phyloP scores from a whole-genome alignment of 2,329 filamentous ascomycete species.

The Neocucurbitaria cava region DNA sequence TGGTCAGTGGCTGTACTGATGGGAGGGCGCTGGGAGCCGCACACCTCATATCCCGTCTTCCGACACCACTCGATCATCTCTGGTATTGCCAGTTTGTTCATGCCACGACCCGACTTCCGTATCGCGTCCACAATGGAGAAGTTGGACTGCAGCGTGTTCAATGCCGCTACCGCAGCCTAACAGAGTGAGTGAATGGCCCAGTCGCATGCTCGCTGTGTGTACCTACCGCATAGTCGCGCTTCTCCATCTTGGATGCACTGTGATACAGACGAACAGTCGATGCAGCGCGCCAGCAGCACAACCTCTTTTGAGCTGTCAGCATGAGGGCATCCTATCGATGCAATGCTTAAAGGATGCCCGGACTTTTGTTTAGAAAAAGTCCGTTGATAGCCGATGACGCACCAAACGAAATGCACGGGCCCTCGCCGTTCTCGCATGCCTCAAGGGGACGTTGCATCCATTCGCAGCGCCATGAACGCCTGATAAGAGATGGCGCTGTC shows the following conservation, averaged over 20 bases:
- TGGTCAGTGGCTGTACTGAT: slow-evolving; percentile 9
- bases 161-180: slow-evolving; percentile 73
- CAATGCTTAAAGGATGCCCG: slow-evolving; percentile 5
- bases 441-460: too few species aligned
- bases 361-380: slow-evolving; percentile 18
- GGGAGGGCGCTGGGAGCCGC: slow-evolving; percentile 40
- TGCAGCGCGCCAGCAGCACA: slow-evolving; percentile 18
- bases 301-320: slow-evolving; percentile 33
- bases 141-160: slow-evolving; percentile 82
- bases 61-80: slow-evolving; percentile 82
- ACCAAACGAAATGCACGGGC: slow-evolving; percentile 16
- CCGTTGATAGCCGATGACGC: slow-evolving; percentile 37
- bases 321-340: slow-evolving; percentile 39
- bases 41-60: slow-evolving; percentile 76
- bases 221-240: slow-evolving; percentile 46
- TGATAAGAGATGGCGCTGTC: not conserved
- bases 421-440: slow-evolving; percentile 9
- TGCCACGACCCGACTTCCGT: slow-evolving; percentile 72
- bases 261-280: slow-evolving; percentile 22
- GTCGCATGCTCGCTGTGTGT: not conserved
- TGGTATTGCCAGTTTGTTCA: slow-evolving; percentile 78
- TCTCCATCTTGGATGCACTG: slow-evolving; percentile 34
- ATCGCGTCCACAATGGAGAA: slow-evolving; percentile 78
- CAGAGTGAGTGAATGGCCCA: not conserved
- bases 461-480: too few species aligned